Conservation (phyloP, 2,329 filamentous ascomycete species). For the Exophiala mesophila region DNA sequence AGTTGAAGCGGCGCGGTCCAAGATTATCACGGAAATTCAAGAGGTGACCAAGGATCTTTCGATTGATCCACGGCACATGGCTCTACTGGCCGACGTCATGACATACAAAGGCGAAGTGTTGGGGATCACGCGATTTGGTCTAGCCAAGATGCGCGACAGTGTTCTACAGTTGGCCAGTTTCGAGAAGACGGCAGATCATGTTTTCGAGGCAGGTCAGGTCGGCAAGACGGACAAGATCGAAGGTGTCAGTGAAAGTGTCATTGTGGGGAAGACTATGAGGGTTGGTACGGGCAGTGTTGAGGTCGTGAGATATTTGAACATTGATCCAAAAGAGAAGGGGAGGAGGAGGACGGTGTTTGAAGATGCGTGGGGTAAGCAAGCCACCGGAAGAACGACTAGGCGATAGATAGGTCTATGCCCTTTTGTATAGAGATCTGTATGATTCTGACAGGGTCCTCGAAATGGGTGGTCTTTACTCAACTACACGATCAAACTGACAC, state of each 20-base stretch:
- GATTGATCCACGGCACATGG: conserved; percentile 97
- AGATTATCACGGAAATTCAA: conserved; percentile 83
- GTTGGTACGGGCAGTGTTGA: conserved; percentile 91
- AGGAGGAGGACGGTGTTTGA: conserved; percentile 63
- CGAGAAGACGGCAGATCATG: conserved; percentile 95
- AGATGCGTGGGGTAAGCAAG: conserved; percentile 45
- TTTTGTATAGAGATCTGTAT: no score
- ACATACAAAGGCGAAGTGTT: conserved; percentile 97
- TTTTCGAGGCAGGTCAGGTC: conserved; percentile 88
- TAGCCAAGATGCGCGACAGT: conserved; percentile 92
- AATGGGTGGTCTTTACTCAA: no score
- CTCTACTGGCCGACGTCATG: conserved; percentile 95
- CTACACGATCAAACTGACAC: no score
- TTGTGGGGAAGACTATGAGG: conserved; percentile 92
- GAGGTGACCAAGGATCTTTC: conserved; percentile 89
- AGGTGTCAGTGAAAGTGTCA: conserved; percentile 94
- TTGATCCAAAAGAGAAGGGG: conserved; percentile 56
- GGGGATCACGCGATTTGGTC: conserved; percentile 91
- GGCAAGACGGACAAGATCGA: conserved; percentile 92
- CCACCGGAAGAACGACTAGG: background rate
- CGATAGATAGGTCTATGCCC: no score
- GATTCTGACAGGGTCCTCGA: no score
- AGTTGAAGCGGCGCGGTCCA: conserved; percentile 86
- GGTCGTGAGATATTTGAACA: conserved; percentile 71
- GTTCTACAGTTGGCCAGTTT: conserved; percentile 93